A percentile compares a stretch with the other conserved stretches of the same genome.
These are phyloP conservation scores for Pulveroboletus sp. DNA, from an alignment of 768 basidiomycete species.

Conservation along the genomic window DNA sequence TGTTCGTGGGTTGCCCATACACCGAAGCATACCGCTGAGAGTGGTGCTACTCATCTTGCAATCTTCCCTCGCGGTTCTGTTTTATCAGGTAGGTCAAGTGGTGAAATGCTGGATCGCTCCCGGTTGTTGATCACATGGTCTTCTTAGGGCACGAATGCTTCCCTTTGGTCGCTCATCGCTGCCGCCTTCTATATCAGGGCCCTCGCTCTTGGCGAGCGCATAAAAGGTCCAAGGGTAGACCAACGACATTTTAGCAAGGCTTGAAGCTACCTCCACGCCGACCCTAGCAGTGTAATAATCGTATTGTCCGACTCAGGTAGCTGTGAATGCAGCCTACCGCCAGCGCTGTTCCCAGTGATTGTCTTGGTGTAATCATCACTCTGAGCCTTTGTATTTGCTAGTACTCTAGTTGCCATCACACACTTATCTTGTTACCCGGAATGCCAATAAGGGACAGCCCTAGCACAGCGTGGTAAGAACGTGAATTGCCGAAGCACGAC, in stretches of 20 bases:
- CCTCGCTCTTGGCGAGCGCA: conserved; percentile 59
- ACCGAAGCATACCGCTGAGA: conserved; percentile 62
- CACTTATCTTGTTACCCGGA: too few relatives aligned
- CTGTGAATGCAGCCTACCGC: not conserved
- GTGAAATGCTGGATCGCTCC: not conserved
- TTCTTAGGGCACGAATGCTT: conserved; percentile 76
- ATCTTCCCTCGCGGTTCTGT: conserved; percentile 57
- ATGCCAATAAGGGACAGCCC: too few relatives aligned
- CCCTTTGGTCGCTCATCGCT: conserved; percentile 75
- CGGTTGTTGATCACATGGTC: not conserved
- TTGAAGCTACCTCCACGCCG: conserved; percentile 30
- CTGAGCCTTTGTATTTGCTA: not conserved
- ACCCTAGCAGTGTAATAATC: not conserved
- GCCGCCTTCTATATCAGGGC: conserved; percentile 64
- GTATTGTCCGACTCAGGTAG: not conserved
- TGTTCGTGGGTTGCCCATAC: conserved; percentile 49
- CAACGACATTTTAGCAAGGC: conserved; percentile 54
- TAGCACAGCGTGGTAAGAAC: too few relatives aligned
- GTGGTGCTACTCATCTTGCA: conserved; percentile 63
- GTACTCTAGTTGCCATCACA: not conserved
- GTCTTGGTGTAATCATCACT: too few relatives aligned
- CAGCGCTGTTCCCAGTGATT: not conserved
- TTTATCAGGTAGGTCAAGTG: conserved; percentile 62
- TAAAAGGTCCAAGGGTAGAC: conserved; percentile 61
- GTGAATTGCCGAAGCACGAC: too few relatives aligned